Evolutionary conservation across 176 grass and related monocot species (phyloP).

Genomic region (Avena sativa): DNA sequence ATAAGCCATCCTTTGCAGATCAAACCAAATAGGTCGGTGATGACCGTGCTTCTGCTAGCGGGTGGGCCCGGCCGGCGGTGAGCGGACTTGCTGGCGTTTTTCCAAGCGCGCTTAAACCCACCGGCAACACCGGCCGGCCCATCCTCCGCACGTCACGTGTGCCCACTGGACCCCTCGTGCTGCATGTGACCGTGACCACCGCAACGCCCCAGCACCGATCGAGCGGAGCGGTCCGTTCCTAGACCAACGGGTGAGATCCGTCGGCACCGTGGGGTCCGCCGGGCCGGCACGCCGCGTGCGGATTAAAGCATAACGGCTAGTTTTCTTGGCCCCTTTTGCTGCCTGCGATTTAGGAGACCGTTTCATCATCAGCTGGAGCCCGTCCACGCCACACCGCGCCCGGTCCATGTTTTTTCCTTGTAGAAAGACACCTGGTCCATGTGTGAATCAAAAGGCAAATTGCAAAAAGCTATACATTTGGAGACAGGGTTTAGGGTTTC

Average conservation of each 20-base stretch:
- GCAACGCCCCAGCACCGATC: not conserved
- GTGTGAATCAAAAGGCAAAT: too few relatives aligned
- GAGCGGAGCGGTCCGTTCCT: not conserved
- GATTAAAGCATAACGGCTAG: conserved; percentile 32
- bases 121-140: conserved; percentile 18
- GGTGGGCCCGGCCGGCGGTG: not conserved
- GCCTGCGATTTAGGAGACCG: not conserved
- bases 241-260: not conserved
- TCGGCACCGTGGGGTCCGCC: not conserved
- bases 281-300: not conserved
- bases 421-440: too few relatives aligned
- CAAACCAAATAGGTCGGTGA: not conserved
- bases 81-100: not conserved
- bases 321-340: not conserved
- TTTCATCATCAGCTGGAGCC: not conserved
- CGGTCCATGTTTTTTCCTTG: not conserved
- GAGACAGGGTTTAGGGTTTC: too few relatives aligned
- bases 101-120: not conserved
- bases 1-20: not conserved
- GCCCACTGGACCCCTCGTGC: not conserved
- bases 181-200: not conserved
- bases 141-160: conserved; percentile 20
- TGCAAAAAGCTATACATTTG: too few relatives aligned
- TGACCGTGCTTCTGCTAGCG: not conserved
- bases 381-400: not conserved